Evolutionary conservation across 2,329 filamentous ascomycete species (phyloP).

Genomic region (Leptodontidium sp.): DNA sequence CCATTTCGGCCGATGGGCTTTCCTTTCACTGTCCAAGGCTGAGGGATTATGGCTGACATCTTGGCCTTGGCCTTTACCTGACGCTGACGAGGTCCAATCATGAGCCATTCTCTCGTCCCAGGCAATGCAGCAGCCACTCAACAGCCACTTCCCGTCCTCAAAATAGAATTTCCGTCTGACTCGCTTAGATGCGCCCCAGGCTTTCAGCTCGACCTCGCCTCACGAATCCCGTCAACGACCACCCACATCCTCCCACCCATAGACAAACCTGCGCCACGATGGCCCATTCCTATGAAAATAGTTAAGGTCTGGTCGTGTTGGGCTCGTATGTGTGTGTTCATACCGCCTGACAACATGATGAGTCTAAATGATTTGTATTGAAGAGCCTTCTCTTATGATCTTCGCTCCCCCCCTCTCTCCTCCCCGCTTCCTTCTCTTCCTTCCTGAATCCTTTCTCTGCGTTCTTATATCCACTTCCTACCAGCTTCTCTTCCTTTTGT

Average conservation of each 20-base stretch:
- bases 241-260: background rate
- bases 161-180: conserved; percentile 14
- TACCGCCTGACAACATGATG: background rate
- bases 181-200: conserved; percentile 3
- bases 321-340: conserved; percentile 9
- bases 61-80: conserved; percentile 17
- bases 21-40: conserved; percentile 14
- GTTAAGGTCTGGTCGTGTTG: background rate
- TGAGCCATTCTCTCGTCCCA: background rate
- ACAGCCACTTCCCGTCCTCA: background rate
- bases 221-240: background rate
- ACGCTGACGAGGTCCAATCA: conserved; percentile 6
- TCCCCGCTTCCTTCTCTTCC: conserved; percentile 2
- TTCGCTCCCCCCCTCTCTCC: background rate
- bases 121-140: conserved; percentile 10
- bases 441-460: conserved; percentile 6
- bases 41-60: conserved; percentile 11
- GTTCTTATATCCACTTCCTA: background rate
- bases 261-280: conserved; percentile 17
- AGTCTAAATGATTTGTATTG: conserved; percentile 7
- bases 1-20: conserved; percentile 6
- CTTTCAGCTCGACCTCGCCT: conserved; percentile 10
- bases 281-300: conserved; percentile 14
- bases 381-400: conserved; percentile 14
- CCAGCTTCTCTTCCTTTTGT: background rate